Percentiles rank a stretch among this genome's conserved stretches.
These are phyloP conservation scores for Corymbia maculata DNA, from an alignment of 345 rosid genomes.

Conservation along the genomic window DNA sequence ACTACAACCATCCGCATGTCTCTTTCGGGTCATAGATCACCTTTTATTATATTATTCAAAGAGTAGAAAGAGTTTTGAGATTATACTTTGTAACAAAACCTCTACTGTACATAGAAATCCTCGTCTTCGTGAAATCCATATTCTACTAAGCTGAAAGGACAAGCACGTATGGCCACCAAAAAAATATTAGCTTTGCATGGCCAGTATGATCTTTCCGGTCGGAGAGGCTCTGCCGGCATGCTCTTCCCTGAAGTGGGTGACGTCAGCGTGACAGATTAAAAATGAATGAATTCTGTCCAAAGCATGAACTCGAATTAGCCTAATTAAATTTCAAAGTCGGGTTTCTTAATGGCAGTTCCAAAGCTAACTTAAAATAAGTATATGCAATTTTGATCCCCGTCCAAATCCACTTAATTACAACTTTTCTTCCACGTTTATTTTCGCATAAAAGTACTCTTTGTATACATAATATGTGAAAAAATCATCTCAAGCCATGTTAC, in stretches of 20 bases:
- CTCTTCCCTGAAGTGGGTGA: neutral
- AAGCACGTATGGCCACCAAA: neutral
- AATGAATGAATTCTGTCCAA: neutral
- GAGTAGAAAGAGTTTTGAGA: neutral
- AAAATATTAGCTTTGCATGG: neutral
- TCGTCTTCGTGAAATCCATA: neutral
- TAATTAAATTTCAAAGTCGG: neutral
- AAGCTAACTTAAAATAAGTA: neutral
- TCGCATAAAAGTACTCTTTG: neutral
- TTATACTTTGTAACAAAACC: neutral
- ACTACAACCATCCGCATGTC: neutral
- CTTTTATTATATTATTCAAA: neutral
- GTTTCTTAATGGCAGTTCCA: neutral
- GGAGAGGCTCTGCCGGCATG: neutral
- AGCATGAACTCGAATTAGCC: neutral
- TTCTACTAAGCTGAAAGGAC: neutral
- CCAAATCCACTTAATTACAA: neutral
- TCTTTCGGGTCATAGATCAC: neutral
- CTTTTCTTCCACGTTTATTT: neutral
- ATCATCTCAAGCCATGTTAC: neutral
- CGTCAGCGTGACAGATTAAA: neutral
- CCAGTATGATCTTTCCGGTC: neutral
- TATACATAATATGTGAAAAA: neutral
- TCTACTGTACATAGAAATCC: neutral
- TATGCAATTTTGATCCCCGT: neutral